Base-by-base conservation (phyloP, 257 asterid genomes). In the Osmanthus fragrans region DNA sequence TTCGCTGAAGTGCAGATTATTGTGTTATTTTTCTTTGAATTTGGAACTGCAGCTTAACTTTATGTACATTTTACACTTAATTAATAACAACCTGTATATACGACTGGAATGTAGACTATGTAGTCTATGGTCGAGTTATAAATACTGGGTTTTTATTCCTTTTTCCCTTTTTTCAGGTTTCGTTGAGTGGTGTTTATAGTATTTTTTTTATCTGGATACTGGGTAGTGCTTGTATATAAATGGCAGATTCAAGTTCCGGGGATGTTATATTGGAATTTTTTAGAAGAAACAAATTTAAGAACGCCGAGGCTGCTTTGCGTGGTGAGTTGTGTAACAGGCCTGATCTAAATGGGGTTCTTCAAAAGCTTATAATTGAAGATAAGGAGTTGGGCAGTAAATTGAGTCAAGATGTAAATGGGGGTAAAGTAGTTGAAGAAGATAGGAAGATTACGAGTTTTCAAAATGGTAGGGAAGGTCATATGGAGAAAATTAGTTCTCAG, bases 231-330 rank as follows among this genome's bases (percentile, higher is more conserved):
- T 71, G 49, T 63, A 27, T 73, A 70, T 81, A 73, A 78, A 93
- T 95, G 98, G 97, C 89, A 45, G 96, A 91, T 83, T 84, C 93
- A 21, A 76, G 86, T 84, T 85, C 86, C 5, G 91, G 93, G 69
- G 97, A 95, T 89, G 90, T 81, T 73, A 88, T 95, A 73, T 72
- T 95, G 86, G 97, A 93, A 39, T 90, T 84, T 81, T 73, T 95
- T 82, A 86, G 77, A 80, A 82, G 82, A 89, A 95, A 95, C 85
- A 91, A 93, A 25, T 93, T 91, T 81, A 81, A 87, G 19, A 88
- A 88, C 84, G 98, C 99, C 0, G 99, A 95, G 83, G 97, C 98
- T 27, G 98, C 99, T 40, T 83, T 95, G 78, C 87, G 90, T 19
- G 83, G 89, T 72, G 99, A 95, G 85, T 82, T 95, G 84, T 86